Evolutionary conservation across 2,329 filamentous ascomycete species (phyloP).

Genomic region (Penicillium sp.): DNA sequence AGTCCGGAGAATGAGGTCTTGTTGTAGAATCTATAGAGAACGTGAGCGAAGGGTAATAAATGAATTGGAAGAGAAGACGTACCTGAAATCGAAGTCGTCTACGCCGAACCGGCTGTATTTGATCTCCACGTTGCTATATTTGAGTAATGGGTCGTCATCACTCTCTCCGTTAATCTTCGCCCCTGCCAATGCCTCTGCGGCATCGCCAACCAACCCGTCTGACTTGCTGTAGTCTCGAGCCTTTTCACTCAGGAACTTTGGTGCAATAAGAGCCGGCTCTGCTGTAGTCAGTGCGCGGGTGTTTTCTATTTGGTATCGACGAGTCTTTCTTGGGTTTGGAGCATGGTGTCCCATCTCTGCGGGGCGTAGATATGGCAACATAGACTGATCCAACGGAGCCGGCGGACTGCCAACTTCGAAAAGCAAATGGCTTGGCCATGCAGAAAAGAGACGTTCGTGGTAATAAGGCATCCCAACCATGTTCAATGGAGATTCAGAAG

Average conservation of each 20-base stretch:
- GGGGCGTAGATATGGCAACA: constrained; percentile 67
- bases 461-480: constrained; percentile 91
- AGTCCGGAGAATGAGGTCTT: constrained; percentile 87
- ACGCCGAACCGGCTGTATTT: constrained; percentile 99
- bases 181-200: constrained; percentile 65
- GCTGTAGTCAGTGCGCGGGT: constrained; percentile 64
- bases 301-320: constrained; percentile 80
- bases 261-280: constrained; percentile 65
- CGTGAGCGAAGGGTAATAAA: constrained; percentile 56
- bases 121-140: constrained; percentile 94
- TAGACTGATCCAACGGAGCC: constrained; percentile 67
- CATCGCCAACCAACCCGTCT: constrained; percentile 51
- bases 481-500: constrained; percentile 74
- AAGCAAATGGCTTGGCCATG: constrained; percentile 81
- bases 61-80: constrained; percentile 71
- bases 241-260: constrained; percentile 94
- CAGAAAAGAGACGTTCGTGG: constrained; percentile 79
- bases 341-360: constrained; percentile 77
- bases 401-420: constrained; percentile 86
- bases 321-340: constrained; percentile 69
- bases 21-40: constrained; percentile 75
- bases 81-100: constrained; percentile 99
- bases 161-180: constrained; percentile 68
- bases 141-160: constrained; percentile 77
- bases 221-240: constrained; percentile 61